These are phyloP conservation scores for Senna tora DNA, from an alignment of 306 rosid species.

Conservation along the genomic window DNA sequence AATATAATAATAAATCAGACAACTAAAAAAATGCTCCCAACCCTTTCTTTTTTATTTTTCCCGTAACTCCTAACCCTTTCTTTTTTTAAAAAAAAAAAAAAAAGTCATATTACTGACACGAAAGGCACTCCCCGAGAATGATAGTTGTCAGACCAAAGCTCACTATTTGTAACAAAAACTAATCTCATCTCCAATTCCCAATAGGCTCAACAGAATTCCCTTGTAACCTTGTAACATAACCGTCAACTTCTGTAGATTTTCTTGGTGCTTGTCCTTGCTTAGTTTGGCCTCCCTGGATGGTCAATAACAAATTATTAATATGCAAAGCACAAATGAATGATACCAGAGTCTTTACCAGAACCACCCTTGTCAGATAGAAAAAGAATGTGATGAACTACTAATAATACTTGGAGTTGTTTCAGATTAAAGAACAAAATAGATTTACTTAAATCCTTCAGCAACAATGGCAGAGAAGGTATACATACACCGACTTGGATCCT, in stretches of 20 bases:
- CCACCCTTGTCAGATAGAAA: not conserved
- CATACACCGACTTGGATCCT: no score
- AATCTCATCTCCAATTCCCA: slow-evolving; percentile 36
- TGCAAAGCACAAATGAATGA: not conserved
- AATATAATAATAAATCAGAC: not conserved
- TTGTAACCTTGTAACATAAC: slow-evolving; percentile 40
- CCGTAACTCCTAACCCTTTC: not conserved
- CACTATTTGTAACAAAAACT: slow-evolving; percentile 6
- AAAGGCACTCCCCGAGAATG: not conserved
- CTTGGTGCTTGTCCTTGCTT: slow-evolving; percentile 60
- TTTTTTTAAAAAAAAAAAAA: slow-evolving; percentile 2
- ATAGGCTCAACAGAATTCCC: slow-evolving; percentile 40
- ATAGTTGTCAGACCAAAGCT: not conserved
- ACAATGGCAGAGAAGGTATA: slow-evolving; percentile 15
- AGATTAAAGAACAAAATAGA: slow-evolving; percentile 7
- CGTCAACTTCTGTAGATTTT: slow-evolving; percentile 54
- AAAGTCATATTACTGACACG: slow-evolving; percentile 15
- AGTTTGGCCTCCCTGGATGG: slow-evolving; percentile 63
- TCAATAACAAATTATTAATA: slow-evolving; percentile 18
- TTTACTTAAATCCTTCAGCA: not conserved
- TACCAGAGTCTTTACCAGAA: not conserved
- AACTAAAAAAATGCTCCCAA: not conserved
- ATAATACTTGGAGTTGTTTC: slow-evolving; percentile 2
- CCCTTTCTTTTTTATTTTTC: not conserved
- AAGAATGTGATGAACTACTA: not conserved